phyloP scores from a whole-genome alignment of 345 rosid genomes.

The Cardamine occulta region DNA sequence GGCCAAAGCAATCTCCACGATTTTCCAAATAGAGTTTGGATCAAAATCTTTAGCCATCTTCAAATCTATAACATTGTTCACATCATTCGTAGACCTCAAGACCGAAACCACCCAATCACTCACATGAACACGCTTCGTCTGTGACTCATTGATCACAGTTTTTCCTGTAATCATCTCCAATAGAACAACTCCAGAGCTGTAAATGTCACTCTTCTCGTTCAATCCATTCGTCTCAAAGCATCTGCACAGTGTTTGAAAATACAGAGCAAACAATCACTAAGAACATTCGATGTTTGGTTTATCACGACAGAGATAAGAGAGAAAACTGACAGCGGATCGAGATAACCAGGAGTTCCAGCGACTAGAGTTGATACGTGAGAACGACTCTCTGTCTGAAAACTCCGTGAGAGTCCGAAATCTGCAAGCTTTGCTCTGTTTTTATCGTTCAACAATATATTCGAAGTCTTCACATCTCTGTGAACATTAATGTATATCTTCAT shows the following conservation, averaged over 20 bases:
- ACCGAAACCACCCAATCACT: constrained; percentile 41
- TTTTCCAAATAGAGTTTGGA: constrained; percentile 40
- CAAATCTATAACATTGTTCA: constrained; percentile 36
- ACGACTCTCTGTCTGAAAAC: constrained; percentile 38
- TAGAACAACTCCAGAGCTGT: constrained; percentile 45
- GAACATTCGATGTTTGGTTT: background rate
- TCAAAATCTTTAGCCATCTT: constrained; percentile 27
- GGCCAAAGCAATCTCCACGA: constrained; percentile 40
- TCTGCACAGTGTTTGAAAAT: background rate
- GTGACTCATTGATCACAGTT: constrained; percentile 12
- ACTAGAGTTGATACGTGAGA: constrained; percentile 35
- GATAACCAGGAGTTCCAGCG: constrained; percentile 44
- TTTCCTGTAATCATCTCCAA: constrained; percentile 38
- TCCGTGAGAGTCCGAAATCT: constrained; percentile 42
- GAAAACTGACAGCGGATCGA: constrained; percentile 37
- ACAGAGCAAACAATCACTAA: background rate
- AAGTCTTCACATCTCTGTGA: constrained; percentile 45
- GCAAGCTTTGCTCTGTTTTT: constrained; percentile 50
- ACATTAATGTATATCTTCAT: background rate
- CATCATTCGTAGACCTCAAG: constrained; percentile 47
- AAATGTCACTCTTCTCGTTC: constrained; percentile 47
- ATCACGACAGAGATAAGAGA: background rate
- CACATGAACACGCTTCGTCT: constrained; percentile 44
- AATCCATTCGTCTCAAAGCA: constrained; percentile 33
- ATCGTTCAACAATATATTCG: constrained; percentile 47